Conservation (phyloP, 2,329 filamentous ascomycete species). For the Nemania bipapillata region DNA sequence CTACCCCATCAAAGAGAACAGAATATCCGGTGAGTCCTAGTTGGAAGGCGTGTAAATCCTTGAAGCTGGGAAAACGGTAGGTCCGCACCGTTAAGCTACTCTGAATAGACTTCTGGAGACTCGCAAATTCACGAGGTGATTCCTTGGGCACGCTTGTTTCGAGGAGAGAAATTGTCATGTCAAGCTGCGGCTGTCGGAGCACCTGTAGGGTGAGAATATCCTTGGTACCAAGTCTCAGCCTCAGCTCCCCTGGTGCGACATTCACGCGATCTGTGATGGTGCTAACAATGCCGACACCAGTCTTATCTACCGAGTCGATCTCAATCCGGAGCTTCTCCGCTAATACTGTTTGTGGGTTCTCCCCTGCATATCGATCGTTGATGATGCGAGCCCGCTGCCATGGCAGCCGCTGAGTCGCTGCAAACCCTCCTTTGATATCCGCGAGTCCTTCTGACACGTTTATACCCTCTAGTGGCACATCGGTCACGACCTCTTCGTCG, state of each 20-base stretch:
- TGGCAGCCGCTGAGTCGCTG: slow-evolving; percentile 62
- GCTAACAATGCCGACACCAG: slow-evolving; percentile 58
- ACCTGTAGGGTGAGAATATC: slow-evolving; percentile 72
- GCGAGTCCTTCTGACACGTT: slow-evolving; percentile 67
- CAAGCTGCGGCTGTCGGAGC: slow-evolving; percentile 77
- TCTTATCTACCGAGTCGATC: slow-evolving; percentile 72
- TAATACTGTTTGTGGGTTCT: slow-evolving; percentile 74
- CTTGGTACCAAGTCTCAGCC: slow-evolving; percentile 71
- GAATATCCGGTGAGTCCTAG: slow-evolving; percentile 80
- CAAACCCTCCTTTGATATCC: slow-evolving; percentile 61
- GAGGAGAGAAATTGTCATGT: slow-evolving; percentile 79
- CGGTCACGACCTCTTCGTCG: slow-evolving; percentile 76
- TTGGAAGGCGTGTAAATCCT: slow-evolving; percentile 82
- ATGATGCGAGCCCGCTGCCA: slow-evolving; percentile 78
- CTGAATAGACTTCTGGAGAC: slow-evolving; percentile 67
- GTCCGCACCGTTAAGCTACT: slow-evolving; percentile 74
- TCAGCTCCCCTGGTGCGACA: slow-evolving; percentile 77
- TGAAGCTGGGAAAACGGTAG: slow-evolving; percentile 72
- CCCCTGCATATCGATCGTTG: slow-evolving; percentile 73
- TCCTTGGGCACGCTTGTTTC: slow-evolving; percentile 73
- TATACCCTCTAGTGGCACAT: slow-evolving; percentile 73
- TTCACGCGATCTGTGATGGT: slow-evolving; percentile 87
- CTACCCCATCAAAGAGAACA: slow-evolving; percentile 78
- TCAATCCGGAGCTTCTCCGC: slow-evolving; percentile 81
- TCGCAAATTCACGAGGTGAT: slow-evolving; percentile 69